A percentile compares a stretch with the other conserved stretches of the same genome.
Evolutionary conservation across 495 filamentous ascomycete genomes (phyloP).

Genomic region (Daldinia grandis): DNA sequence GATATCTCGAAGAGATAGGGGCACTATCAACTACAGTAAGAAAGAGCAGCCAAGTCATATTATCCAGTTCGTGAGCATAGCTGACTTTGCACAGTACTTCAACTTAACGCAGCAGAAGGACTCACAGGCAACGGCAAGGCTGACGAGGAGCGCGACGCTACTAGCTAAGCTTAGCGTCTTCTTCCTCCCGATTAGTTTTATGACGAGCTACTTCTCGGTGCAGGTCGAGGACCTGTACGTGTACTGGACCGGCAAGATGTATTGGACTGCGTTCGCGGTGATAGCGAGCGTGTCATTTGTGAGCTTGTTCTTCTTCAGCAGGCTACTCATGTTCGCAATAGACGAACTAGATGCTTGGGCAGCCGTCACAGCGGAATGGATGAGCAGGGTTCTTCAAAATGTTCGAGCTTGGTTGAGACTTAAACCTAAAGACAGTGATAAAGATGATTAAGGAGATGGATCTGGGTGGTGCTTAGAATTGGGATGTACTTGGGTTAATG

Average conservation of each 20-base stretch:
- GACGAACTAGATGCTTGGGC: conserved; percentile 59
- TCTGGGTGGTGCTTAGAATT: background rate
- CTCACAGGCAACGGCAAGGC: conserved; percentile 76
- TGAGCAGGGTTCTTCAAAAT: conserved; percentile 6
- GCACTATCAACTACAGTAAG: conserved; percentile 71
- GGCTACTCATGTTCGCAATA: conserved; percentile 56
- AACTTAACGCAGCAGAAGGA: conserved; percentile 88
- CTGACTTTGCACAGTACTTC: conserved; percentile 70
- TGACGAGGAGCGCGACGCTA: conserved; percentile 83
- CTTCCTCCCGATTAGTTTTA: conserved; percentile 83
- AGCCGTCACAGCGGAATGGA: conserved; percentile 27
- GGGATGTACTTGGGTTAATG: background rate
- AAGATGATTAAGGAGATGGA: conserved; percentile 20
- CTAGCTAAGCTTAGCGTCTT: conserved; percentile 84
- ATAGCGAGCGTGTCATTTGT: conserved; percentile 71
- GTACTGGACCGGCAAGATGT: conserved; percentile 67
- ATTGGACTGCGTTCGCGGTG: conserved; percentile 78
- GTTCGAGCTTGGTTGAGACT: conserved; percentile 12
- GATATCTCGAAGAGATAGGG: conserved; percentile 80
- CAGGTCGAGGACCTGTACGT: conserved; percentile 67
- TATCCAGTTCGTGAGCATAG: background rate
- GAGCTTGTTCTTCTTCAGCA: conserved; percentile 63
- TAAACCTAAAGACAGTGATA: conserved; percentile 20
- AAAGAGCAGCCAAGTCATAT: background rate
- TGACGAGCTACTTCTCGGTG: conserved; percentile 85